Percentiles rank a stretch among this genome's conserved stretches.
Conservation (phyloP, 805 yeast species). For the Blastobotrys muscicola region DNA sequence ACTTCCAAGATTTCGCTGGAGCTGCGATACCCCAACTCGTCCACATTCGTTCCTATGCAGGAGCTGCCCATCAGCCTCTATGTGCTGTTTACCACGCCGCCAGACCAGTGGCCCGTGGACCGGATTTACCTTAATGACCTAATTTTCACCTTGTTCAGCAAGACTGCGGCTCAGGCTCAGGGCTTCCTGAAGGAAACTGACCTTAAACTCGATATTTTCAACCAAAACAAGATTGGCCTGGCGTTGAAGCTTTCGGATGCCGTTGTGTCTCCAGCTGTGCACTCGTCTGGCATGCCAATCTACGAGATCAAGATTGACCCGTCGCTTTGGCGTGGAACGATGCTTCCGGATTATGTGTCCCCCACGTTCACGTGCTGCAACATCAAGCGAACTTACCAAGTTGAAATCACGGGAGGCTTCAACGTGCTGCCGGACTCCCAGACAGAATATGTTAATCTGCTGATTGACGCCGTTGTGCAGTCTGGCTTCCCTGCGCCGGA, state of each 20-base stretch:
- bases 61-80: conserved; percentile 20
- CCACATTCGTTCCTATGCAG: conserved; percentile 37
- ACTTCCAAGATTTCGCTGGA: conserved; percentile 32
- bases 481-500: conserved; percentile 12
- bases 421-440: conserved; percentile 2
- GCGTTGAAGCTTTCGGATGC: conserved; percentile 10
- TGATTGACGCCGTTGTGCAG: conserved; percentile 8
- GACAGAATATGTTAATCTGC: conserved; percentile 12
- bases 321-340: conserved; percentile 30
- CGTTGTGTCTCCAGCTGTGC: not conserved
- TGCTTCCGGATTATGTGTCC: conserved; percentile 38
- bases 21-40: conserved; percentile 39
- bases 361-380: conserved; percentile 53
- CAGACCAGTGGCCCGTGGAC: conserved; percentile 6
- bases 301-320: conserved; percentile 14
- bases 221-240: not conserved
- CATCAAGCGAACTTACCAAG: conserved; percentile 36
- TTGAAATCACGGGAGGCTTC: conserved; percentile 30
- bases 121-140: conserved; percentile 34
- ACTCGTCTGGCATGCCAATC: conserved; percentile 3
- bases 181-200: conserved; percentile 12
- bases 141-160: conserved; percentile 24
- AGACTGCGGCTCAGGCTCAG: conserved; percentile 25
- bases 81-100: conserved; percentile 12
- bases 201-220: conserved; percentile 16